Conservation (phyloP, 1,284 basidiomycete species). For the Phlebopus sp. region DNA sequence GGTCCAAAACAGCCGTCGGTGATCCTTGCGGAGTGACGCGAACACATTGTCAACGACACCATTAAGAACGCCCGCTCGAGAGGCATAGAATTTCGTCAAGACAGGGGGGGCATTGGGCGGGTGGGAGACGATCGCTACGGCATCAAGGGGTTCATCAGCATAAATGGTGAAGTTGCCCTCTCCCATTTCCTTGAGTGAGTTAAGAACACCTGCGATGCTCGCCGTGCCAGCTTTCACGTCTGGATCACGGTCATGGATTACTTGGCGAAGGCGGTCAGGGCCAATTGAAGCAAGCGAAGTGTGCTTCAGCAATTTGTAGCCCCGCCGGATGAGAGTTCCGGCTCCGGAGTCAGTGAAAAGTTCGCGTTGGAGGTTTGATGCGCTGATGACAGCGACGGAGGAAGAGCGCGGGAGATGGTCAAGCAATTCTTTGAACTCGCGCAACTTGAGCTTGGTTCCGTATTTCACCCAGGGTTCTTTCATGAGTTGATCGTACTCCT, state of each 20-base stretch:
- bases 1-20: slow-evolving; percentile 95
- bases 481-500: slow-evolving; percentile 97
- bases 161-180: slow-evolving; percentile 78
- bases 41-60: slow-evolving; percentile 98
- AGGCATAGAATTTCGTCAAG: slow-evolving; percentile 89
- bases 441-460: slow-evolving; percentile 98
- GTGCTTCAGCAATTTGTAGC: slow-evolving; percentile 97
- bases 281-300: slow-evolving; percentile 81
- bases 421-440: slow-evolving; percentile 98
- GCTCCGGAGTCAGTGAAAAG: slow-evolving; percentile 98
- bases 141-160: slow-evolving; percentile 96
- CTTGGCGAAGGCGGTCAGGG: slow-evolving; percentile 89
- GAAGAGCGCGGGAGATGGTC: slow-evolving; percentile 98
- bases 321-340: slow-evolving; percentile 95
- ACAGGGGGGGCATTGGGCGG: slow-evolving; percentile 89
- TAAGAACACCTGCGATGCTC: slow-evolving; percentile 89
- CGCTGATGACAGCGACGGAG: slow-evolving; percentile 97
- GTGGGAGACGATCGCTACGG: slow-evolving; percentile 91
- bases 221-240: slow-evolving; percentile 84
- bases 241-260: slow-evolving; percentile 92
- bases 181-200: slow-evolving; percentile 75
- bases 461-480: slow-evolving; percentile 99
- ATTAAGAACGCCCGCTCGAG: slow-evolving; percentile 88
- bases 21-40: slow-evolving; percentile 92
- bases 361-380: slow-evolving; percentile 93